Conservation (phyloP, 805 yeast species). For the Kodamaea sagamina region DNA sequence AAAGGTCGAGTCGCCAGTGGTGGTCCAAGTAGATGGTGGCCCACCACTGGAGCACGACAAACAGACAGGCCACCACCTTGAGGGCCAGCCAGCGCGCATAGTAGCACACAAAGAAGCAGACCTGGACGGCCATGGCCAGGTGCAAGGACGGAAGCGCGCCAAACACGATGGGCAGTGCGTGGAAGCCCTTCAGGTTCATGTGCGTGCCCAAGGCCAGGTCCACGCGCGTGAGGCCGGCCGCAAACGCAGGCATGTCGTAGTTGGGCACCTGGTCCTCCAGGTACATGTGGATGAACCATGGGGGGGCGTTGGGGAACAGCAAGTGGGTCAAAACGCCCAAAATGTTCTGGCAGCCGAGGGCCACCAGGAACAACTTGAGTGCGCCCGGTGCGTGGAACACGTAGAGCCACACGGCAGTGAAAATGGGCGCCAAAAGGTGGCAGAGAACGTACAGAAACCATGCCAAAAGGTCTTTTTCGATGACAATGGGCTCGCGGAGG, state of each 20-base stretch:
- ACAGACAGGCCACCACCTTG: slow-evolving; percentile 40
- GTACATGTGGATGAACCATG: slow-evolving; percentile 67
- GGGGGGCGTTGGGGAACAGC: slow-evolving; percentile 69
- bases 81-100: slow-evolving; percentile 38
- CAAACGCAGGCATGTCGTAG: slow-evolving; percentile 66
- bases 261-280: slow-evolving; percentile 58
- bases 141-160: slow-evolving; percentile 67
- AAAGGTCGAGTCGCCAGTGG: slow-evolving; percentile 66
- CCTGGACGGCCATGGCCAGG: slow-evolving; percentile 61
- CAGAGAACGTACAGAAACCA: slow-evolving; percentile 64
- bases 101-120: slow-evolving; percentile 45
- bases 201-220: slow-evolving; percentile 65
- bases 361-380: slow-evolving; percentile 51
- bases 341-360: slow-evolving; percentile 61
- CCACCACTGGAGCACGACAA: slow-evolving; percentile 69
- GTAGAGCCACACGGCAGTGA: slow-evolving; percentile 63
- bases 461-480: slow-evolving; percentile 54
- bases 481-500: slow-evolving; percentile 44
- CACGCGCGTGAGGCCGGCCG: slow-evolving; percentile 70
- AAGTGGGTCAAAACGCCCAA: slow-evolving; percentile 62
- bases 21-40: slow-evolving; percentile 72
- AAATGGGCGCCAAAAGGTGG: slow-evolving; percentile 61
- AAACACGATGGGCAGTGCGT: slow-evolving; percentile 67
- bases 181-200: slow-evolving; percentile 61
- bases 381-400: slow-evolving; percentile 70